Conservation (phyloP, 106 monocot species). For the Acorus calamus region DNA sequence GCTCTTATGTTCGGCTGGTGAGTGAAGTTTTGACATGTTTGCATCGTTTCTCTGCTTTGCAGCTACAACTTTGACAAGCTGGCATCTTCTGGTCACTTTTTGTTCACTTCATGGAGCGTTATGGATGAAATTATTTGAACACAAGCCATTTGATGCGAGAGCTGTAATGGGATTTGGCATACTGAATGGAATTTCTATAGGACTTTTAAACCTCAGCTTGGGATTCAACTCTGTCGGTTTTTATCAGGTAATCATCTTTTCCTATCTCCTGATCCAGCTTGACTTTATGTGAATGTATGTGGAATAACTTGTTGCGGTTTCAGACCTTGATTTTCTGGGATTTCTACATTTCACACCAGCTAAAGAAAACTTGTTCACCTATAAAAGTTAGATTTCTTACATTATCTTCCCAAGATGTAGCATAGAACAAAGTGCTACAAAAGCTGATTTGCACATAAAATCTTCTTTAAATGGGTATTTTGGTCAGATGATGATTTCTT, state of each 20-base stretch:
- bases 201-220: conserved; percentile 77
- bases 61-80: conserved; percentile 96
- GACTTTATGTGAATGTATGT: background rate
- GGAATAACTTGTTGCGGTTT: background rate
- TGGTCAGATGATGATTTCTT: too few relatives aligned
- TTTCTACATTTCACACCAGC: too few relatives aligned
- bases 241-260: conserved; percentile 54
- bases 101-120: conserved; percentile 85
- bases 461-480: too few relatives aligned
- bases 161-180: conserved; percentile 87
- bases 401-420: too few relatives aligned
- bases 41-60: conserved; percentile 13
- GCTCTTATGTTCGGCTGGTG: too few relatives aligned
- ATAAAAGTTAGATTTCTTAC: too few relatives aligned
- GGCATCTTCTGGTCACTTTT: conserved; percentile 96
- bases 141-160: conserved; percentile 80
- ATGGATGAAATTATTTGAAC: conserved; percentile 82
- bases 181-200: conserved; percentile 91
- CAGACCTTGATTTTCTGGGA: too few relatives aligned
- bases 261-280: background rate
- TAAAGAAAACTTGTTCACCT: too few relatives aligned
- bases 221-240: conserved; percentile 97
- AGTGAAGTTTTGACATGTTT: too few relatives aligned
- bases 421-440: too few relatives aligned
- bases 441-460: too few relatives aligned